phyloP scores from a whole-genome alignment of 352 stramenopile genomes.

The Peronospora farinosa region DNA sequence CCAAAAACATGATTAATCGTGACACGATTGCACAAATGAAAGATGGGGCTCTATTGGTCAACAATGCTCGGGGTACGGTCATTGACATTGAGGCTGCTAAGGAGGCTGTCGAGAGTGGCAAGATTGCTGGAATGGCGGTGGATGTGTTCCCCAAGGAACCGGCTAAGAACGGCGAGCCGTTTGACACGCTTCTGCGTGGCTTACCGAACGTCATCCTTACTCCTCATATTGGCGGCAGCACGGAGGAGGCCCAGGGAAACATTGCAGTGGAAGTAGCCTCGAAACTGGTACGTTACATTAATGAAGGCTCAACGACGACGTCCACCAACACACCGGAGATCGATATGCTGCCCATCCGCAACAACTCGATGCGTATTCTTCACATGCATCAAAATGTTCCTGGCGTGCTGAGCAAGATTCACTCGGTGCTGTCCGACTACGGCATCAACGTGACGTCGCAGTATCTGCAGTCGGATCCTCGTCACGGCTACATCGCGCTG shows the following conservation, averaged over 20 bases:
- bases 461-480: constrained; percentile 76
- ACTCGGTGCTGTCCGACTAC: constrained; percentile 76
- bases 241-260: constrained; percentile 92
- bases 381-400: constrained; percentile 85
- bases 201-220: constrained; percentile 92
- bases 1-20: constrained; percentile 90
- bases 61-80: constrained; percentile 92
- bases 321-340: constrained; percentile 78
- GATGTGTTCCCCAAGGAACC: constrained; percentile 90
- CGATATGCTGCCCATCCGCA: constrained; percentile 65
- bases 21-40: constrained; percentile 89
- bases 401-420: constrained; percentile 82
- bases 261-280: constrained; percentile 77
- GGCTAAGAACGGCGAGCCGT: constrained; percentile 72
- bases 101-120: constrained; percentile 81
- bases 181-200: constrained; percentile 82
- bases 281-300: constrained; percentile 80
- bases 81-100: constrained; percentile 92
- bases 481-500: constrained; percentile 76
- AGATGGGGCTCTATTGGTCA: constrained; percentile 88
- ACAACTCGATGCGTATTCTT: constrained; percentile 78
- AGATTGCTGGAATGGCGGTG: constrained; percentile 76
- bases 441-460: constrained; percentile 84
- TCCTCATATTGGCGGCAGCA: constrained; percentile 93
- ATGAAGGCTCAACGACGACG: constrained; percentile 73